phyloP scores from a whole-genome alignment of 257 asterid genomes.

The Cinchona pubescens region DNA sequence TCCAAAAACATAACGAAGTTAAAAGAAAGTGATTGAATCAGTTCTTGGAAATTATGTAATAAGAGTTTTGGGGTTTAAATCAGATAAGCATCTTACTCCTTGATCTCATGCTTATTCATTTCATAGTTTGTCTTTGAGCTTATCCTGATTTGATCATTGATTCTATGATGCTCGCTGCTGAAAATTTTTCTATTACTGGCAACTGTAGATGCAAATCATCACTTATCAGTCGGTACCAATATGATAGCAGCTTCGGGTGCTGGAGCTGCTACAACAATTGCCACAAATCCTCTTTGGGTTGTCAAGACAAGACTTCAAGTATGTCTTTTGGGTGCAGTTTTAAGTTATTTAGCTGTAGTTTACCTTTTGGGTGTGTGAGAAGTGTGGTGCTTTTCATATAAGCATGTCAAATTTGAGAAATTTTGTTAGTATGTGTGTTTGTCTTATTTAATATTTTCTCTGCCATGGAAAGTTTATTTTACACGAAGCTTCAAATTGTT shows the following conservation, averaged over 20 bases:
- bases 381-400: background rate
- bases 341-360: slow-evolving; percentile 1
- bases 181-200: slow-evolving; percentile 25
- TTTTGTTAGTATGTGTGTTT: too few relatives aligned
- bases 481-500: too few relatives aligned
- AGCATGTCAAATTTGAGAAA: too few relatives aligned
- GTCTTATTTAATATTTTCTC: too few relatives aligned
- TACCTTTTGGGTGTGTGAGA: background rate
- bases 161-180: background rate
- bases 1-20: background rate
- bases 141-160: background rate
- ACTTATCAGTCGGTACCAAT: slow-evolving; percentile 82
- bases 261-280: slow-evolving; percentile 84
- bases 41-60: background rate
- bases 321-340: slow-evolving; percentile 22
- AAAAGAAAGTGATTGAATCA: background rate
- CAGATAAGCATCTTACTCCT: background rate
- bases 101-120: background rate
- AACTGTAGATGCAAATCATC: slow-evolving; percentile 67
- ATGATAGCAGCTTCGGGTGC: slow-evolving; percentile 98
- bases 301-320: slow-evolving; percentile 96
- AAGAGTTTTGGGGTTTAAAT: background rate
- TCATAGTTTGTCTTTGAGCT: background rate
- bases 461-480: too few relatives aligned
- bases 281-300: slow-evolving; percentile 97